Base-by-base conservation (phyloP, 1,139 yeast species). In the Saccharomyces hybrid region DNA sequence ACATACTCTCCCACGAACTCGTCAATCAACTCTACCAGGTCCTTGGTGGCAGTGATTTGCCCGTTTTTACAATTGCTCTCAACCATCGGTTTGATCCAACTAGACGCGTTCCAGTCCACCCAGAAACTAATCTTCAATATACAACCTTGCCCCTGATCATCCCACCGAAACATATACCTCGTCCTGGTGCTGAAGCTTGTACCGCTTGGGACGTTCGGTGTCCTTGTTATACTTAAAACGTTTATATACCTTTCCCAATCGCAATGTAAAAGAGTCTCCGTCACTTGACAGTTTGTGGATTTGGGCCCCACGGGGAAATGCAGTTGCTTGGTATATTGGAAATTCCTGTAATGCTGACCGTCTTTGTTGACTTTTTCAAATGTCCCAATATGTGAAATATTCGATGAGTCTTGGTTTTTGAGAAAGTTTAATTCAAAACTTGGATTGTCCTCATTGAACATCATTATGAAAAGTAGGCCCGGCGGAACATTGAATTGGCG, bases 191-290 rank as follows among this genome's bases (percentile, higher is more conserved):
- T 77, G 68, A 91, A 91, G 0, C 88, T 76, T 58, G 79, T 79
- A 5, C 99, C 99, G 59, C 90, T 85, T 1, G 99, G 99, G 25
- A 91, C 97, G 69, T 91, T 96, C 0, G 98, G 99, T 0, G 96
- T 88, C 23, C 77, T 76, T 0, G 96, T 86, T 0, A 80, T 71
- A 59, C 85, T 88, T 25, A 84, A 78, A 6, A 87, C 83, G 46
- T 80, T 74, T 49, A 85, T 79, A 55, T 71, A 74, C 28, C 76
- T 73, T 3, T 80, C 77, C 49, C 80, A 73, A 61, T 87, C 87
- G 64, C 77, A 77, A 57, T 84, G 82, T 51, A 42, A 23, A 29
- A 84, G 79, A 46, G 87, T 71, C 61, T 95, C 99, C 0, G 81
- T 80, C 46, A 88, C 84, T 20, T 80, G 66, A 72, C 99, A 93